Evolutionary conservation across 1,284 basidiomycete species (phyloP), one percentile per base, ranked within the genome.

Genomic region (Puccinia novopanici): DNA sequence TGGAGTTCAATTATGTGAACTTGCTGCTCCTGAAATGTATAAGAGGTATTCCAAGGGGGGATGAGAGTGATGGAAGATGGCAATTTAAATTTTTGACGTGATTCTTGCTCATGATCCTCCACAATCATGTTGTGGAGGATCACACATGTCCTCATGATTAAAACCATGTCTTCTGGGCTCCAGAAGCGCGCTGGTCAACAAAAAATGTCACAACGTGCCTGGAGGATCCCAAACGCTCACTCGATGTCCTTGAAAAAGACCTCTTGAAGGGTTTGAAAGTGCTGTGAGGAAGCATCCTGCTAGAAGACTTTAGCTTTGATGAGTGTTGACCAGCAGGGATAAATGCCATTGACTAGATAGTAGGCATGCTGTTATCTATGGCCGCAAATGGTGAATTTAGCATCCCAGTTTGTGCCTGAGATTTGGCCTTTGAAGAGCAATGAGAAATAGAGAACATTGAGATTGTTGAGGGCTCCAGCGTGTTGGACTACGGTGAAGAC

Each of bases 381-480:
- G n/a, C 30, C 13, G 9, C 30, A 13, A 22, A 72, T 48, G 52
- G 5, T 24, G 27, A 50, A 72, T 8, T 12, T 27, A 17, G 30
- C 70, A 45, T 72, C 48, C 27, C 27, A 50, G 17, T 6, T 19
- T n/a, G n/a, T n/a, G n/a, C n/a, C n/a, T n/a, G n/a, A 12, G n/a
- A n/a, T n/a, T n/a, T 17, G 52, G 9, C 40, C 70, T 5, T 5
- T 8, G 10, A 72, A 15, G 3, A 54, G 12, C 2, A 9, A 22
- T 30, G 27, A 40, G n/a, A 12, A 13, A 12, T 65, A 17, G 19
- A 70, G 52, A 65, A 75, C 17, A 34, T 63, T 70, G 27, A 63
- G 68, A 24, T 55, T 17, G 27, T 72, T 77, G 19, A 72, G 70
- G n/a, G 75, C 59, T 30, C 75, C 72, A 22, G 72, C n/a, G n/a